A percentile compares a stretch with the other conserved stretches of the same genome.
These are phyloP conservation scores for Xylaria bambusicola DNA, from an alignment of 495 filamentous ascomycete genomes.

Conservation along the genomic window DNA sequence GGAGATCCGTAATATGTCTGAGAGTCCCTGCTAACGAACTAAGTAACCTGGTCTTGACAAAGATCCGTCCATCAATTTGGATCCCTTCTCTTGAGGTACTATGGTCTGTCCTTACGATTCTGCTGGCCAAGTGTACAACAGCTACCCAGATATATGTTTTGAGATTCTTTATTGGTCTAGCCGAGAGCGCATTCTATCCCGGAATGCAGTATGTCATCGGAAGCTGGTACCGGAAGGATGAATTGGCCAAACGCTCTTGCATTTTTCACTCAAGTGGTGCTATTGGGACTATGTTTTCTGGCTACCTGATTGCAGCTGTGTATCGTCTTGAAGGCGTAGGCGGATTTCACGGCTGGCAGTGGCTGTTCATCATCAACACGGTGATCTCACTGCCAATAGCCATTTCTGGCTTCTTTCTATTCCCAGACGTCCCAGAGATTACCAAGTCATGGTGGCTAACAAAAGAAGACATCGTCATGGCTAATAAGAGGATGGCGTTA, in stretches of 20 bases:
- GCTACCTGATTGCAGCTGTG: conserved; percentile 61
- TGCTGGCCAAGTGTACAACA: conserved; percentile 47
- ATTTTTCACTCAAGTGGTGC: conserved; percentile 61
- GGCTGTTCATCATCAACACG: conserved; percentile 55
- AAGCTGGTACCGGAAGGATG: conserved; percentile 57
- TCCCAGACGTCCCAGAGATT: conserved; percentile 64
- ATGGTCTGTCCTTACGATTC: conserved; percentile 58
- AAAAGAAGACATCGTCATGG: conserved; percentile 41
- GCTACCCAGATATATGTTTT: conserved; percentile 56
- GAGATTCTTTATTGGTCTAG: conserved; percentile 60
- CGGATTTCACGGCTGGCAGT: conserved; percentile 51
- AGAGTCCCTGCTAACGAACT: conserved; percentile 7
- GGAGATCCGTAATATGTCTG: conserved; percentile 34
- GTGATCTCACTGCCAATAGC: conserved; percentile 48
- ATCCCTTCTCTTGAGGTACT: conserved; percentile 56
- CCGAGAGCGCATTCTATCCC: conserved; percentile 49
- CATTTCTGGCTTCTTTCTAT: conserved; percentile 59
- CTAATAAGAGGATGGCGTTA: conserved; percentile 45
- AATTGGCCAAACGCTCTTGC: conserved; percentile 61
- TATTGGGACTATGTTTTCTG: conserved; percentile 58
- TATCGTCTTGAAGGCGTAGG: conserved; percentile 54
- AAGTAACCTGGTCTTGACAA: conserved; percentile 42
- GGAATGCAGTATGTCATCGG: conserved; percentile 54
- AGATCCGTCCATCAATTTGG: conserved; percentile 58
- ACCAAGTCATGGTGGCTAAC: conserved; percentile 55